phyloP scores from a whole-genome alignment of 495 filamentous ascomycete species.

The Penicillium crystallinum region DNA sequence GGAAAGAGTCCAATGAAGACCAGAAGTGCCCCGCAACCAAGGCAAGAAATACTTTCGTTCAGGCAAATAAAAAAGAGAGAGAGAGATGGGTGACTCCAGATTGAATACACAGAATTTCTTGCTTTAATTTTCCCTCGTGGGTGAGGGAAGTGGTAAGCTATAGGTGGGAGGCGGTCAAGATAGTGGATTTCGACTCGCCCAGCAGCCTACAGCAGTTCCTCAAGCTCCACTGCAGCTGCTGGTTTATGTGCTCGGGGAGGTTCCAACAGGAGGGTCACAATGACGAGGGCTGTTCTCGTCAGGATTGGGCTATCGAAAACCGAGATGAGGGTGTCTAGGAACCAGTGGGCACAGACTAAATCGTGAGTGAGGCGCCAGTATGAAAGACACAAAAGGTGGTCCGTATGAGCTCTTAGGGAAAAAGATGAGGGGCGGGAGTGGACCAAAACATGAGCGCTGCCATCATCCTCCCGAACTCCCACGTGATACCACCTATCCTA shows the following conservation, averaged over 20 bases:
- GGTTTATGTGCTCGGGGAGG: slow-evolving; percentile 11
- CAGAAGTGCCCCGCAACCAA: slow-evolving; percentile 1
- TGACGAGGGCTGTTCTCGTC: not conserved
- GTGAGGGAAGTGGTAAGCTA: slow-evolving; percentile 12
- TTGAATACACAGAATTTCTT: slow-evolving; percentile 6
- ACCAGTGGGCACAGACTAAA: not conserved
- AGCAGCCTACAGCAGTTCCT: slow-evolving; percentile 22
- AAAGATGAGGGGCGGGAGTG: slow-evolving; percentile 25
- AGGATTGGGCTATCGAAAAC: not conserved
- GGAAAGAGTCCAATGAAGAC: slow-evolving; percentile 6
- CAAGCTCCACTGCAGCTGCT: slow-evolving; percentile 26
- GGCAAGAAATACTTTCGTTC: not conserved
- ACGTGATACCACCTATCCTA: slow-evolving; percentile 26
- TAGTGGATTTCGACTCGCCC: slow-evolving; percentile 18
- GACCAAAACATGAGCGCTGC: slow-evolving; percentile 21
- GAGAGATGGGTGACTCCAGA: slow-evolving; percentile 3
- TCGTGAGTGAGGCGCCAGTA: not conserved
- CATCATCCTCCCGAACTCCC: slow-evolving; percentile 12
- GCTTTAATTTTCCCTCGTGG: slow-evolving; percentile 13
- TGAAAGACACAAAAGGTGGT: not conserved
- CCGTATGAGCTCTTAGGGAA: slow-evolving; percentile 6
- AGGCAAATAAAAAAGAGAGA: not conserved
- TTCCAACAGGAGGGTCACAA: slow-evolving; percentile 10
- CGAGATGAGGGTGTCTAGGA: not conserved
- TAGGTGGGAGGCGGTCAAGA: slow-evolving; percentile 25